Evolutionary conservation across 2,329 filamentous ascomycete species (phyloP), one percentile per base, ranked within the genome.

Genomic region (Ceratocystis cacaofunesta): DNA sequence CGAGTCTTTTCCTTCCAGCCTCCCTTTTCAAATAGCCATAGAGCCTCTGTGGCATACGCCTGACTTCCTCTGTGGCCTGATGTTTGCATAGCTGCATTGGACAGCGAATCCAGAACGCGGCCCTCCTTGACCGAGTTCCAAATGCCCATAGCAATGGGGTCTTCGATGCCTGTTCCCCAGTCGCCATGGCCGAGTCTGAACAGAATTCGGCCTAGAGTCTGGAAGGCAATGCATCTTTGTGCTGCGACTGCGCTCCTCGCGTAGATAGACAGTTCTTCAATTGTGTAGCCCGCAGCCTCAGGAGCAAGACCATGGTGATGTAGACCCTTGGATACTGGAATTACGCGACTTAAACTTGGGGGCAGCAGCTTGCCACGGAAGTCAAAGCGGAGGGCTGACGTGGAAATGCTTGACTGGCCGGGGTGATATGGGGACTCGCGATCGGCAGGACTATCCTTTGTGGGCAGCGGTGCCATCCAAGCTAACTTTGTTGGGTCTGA

Each of bases 241-340:
- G 89, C 87, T 0, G 94, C 84, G 22, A 96, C 90, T 0, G 86
- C 85, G 65, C 89, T 95, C 43, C 92, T 82, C 3, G 90, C 85
- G 1, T 96, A 80, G 41, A 87, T 84, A 1, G 90, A 86, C 1
- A 99, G 79, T 75, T 99, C 94, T 0, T 85, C 84, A 36, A 99
- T 83, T 0, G 94, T 97, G 75, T 99, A 99, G 0, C 94, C 94
- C 0, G 94, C 94, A 1, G 92, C 90, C 74, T 95, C 90, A 17
- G 94, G 94, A 1, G 92, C 92, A 67, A 92, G 85, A 68, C 88
- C 91, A 74, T 99, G 94, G 74, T 99, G 92, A 74, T 99, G 94
- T 15, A 99, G 80, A 0, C 94, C 94, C 67, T 87, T 83, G 12
- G 85, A 86, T 0, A 84, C 84, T 4, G 92, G 89, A 30, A 97